These are phyloP conservation scores for Plasmodium vivax DNA, from an alignment of 169 alveolate species.

Conservation along the genomic window DNA sequence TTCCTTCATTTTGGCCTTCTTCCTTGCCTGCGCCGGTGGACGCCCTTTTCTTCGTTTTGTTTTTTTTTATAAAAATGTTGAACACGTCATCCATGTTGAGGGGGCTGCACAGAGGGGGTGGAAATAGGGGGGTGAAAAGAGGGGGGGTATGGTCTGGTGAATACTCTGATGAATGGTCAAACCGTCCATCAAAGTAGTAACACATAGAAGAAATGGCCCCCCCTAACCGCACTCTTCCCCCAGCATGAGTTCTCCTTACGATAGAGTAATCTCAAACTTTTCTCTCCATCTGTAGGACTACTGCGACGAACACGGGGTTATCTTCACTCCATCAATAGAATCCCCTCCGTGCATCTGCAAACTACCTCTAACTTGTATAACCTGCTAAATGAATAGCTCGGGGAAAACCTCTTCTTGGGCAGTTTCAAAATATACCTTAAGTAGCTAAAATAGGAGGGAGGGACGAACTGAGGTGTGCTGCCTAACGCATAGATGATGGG, in stretches of 20 bases:
- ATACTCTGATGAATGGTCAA: not conserved
- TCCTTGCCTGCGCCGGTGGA: conserved; percentile 1
- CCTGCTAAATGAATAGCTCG: not conserved
- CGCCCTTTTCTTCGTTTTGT: conserved; percentile 33
- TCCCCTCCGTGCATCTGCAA: not conserved
- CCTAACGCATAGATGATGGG: not conserved
- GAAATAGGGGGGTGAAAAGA: not conserved
- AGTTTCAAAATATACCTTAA: not conserved
- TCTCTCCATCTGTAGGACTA: not conserved
- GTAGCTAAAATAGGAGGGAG: not conserved
- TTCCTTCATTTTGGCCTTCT: conserved; percentile 33
- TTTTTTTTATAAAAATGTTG: conserved; percentile 32
- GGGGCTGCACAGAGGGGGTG: not conserved
- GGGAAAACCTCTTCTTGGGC: not conserved
- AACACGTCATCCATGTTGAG: conserved; percentile 49
- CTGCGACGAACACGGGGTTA: not conserved
- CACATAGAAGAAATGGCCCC: not conserved
- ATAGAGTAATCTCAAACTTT: not conserved
- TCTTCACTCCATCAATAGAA: not conserved
- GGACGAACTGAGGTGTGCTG: not conserved
- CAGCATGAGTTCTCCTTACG: not conserved
- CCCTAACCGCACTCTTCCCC: not conserved
- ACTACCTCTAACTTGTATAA: not conserved
- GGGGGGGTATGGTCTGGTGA: not conserved
- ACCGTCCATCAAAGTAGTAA: not conserved